Percentiles rank a stretch among this genome's conserved stretches.
phyloP scores from a whole-genome alignment of 495 filamentous ascomycete genomes.

The Lentithecium fluviatile region DNA sequence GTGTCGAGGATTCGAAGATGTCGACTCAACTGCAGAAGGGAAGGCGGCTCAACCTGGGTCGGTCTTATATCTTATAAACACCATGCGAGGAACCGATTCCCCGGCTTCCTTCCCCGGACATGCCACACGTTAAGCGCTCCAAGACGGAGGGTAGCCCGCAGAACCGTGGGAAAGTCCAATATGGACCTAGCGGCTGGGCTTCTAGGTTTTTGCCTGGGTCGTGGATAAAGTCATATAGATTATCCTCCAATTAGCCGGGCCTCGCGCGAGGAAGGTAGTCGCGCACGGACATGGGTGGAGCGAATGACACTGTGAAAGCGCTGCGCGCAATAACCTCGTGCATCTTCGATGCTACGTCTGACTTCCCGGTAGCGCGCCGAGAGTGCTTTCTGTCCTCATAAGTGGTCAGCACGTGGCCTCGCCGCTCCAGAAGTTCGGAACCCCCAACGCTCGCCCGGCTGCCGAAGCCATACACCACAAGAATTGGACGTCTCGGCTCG shows the following conservation, averaged over 20 bases:
- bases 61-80: not conserved
- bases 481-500: not conserved
- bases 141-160: not conserved
- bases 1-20: not conserved
- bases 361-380: not conserved
- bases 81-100: not conserved
- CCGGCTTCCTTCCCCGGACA: not conserved
- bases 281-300: not conserved
- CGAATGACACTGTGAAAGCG: not conserved
- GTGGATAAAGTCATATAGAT: not conserved
- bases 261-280: not conserved
- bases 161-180: not conserved
- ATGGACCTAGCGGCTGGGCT: not conserved
- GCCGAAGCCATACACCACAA: not conserved
- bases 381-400: not conserved
- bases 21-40: not conserved
- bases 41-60: not conserved
- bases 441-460: not conserved
- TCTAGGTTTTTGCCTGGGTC: not conserved
- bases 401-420: not conserved
- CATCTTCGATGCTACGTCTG: not conserved
- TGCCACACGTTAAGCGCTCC: not conserved
- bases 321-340: not conserved
- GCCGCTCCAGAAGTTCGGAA: not conserved
- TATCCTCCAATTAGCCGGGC: not conserved